Evolutionary conservation across 345 rosid species (phyloP).

Genomic region (Brassica nigra): DNA sequence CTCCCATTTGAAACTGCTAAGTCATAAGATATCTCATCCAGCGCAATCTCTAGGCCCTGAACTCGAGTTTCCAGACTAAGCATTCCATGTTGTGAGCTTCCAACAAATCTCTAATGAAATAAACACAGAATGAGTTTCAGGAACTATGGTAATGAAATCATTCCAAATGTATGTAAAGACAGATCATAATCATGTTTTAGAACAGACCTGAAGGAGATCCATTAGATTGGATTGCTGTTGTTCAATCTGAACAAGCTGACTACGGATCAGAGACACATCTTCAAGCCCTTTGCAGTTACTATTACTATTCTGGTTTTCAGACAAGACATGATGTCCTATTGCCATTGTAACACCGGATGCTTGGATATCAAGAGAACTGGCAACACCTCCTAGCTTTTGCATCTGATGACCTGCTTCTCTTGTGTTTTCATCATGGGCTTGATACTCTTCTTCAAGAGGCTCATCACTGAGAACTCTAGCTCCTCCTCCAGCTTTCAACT

Average conservation of each 20-base stretch:
- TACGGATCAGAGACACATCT: slow-evolving; percentile 73
- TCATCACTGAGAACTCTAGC: slow-evolving; percentile 2
- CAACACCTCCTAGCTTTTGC: slow-evolving; percentile 54
- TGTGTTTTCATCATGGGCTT: slow-evolving; percentile 13
- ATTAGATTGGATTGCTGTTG: slow-evolving; percentile 85
- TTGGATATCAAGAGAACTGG: slow-evolving; percentile 44
- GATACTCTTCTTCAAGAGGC: slow-evolving; percentile 35
- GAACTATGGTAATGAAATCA: too few species aligned
- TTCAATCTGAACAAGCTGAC: slow-evolving; percentile 89
- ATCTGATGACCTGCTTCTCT: slow-evolving; percentile 32
- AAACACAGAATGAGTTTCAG: not conserved
- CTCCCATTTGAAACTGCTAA: slow-evolving; percentile 75
- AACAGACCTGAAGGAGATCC: slow-evolving; percentile 84
- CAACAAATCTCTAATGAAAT: slow-evolving; percentile 67
- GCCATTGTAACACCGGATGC: slow-evolving; percentile 33
- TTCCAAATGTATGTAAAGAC: too few species aligned
- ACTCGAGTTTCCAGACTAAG: slow-evolving; percentile 81
- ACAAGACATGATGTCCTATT: slow-evolving; percentile 41
- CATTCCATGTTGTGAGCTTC: slow-evolving; percentile 87
- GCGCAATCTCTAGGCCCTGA: slow-evolving; percentile 78
- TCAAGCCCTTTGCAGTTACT: slow-evolving; percentile 69
- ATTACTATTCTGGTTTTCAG: slow-evolving; percentile 50
- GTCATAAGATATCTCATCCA: slow-evolving; percentile 94
- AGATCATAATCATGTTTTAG: slow-evolving; percentile 6
- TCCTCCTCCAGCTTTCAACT: slow-evolving; percentile 57